These are phyloP conservation scores for Monilinia aucupariae DNA, from an alignment of 2,329 filamentous ascomycete species.

Conservation along the genomic window DNA sequence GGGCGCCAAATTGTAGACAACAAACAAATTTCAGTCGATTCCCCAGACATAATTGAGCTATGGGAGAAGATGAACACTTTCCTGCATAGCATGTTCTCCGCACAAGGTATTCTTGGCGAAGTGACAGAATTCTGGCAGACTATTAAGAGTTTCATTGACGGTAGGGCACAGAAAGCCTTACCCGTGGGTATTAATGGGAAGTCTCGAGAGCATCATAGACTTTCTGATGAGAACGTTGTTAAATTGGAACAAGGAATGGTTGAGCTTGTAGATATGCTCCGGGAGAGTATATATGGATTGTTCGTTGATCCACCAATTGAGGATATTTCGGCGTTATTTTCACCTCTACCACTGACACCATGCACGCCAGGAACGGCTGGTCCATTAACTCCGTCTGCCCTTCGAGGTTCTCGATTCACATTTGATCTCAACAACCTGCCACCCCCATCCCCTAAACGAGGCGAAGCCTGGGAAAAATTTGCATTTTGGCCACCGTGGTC, in stretches of 20 bases:
- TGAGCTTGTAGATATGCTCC: slow-evolving; percentile 77
- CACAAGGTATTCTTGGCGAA: slow-evolving; percentile 79
- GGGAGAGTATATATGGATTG: slow-evolving; percentile 73
- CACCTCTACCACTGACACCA: slow-evolving; percentile 67
- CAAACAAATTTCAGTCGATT: slow-evolving; percentile 63
- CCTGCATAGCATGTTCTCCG: slow-evolving; percentile 66
- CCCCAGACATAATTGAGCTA: slow-evolving; percentile 73
- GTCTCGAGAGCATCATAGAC: slow-evolving; percentile 72
- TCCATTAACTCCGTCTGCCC: slow-evolving; percentile 47
- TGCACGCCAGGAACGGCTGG: slow-evolving; percentile 56
- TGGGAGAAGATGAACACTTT: slow-evolving; percentile 86
- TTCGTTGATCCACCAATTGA: slow-evolving; percentile 86
- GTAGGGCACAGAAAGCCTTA: slow-evolving; percentile 72
- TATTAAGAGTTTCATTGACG: slow-evolving; percentile 82
- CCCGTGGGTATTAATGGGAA: slow-evolving; percentile 77
- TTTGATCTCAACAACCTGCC: slow-evolving; percentile 75
- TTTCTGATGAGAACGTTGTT: slow-evolving; percentile 63
- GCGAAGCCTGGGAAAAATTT: slow-evolving; percentile 86
- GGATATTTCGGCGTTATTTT: slow-evolving; percentile 82
- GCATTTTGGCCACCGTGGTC: slow-evolving; percentile 95
- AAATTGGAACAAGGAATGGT: slow-evolving; percentile 72
- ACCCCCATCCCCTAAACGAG: slow-evolving; percentile 67
- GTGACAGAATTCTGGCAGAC: slow-evolving; percentile 92
- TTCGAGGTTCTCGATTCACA: slow-evolving; percentile 69
- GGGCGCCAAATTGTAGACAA: slow-evolving; percentile 61